These are phyloP conservation scores for Penicillium canescens DNA, from an alignment of 495 filamentous ascomycete genomes.

Conservation along the genomic window DNA sequence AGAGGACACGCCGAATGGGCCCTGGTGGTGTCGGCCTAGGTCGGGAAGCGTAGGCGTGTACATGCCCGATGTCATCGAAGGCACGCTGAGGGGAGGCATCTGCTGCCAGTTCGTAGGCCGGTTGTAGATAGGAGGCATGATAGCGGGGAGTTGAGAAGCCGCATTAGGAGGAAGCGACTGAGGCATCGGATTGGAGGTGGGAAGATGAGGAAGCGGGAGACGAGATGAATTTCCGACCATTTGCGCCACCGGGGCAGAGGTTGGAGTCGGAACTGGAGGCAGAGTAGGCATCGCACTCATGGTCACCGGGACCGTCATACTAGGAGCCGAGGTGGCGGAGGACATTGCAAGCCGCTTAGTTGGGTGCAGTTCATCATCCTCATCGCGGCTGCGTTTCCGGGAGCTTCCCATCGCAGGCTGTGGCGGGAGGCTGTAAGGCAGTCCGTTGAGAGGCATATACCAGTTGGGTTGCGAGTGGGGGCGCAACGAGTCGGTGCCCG, in stretches of 20 bases:
- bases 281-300: conserved; percentile 38
- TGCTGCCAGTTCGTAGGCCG: conserved; percentile 48
- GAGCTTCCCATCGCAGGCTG: conserved; percentile 37
- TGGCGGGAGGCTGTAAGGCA: conserved; percentile 26
- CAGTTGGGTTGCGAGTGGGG: conserved; percentile 32
- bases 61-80: conserved; percentile 32
- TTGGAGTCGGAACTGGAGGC: conserved; percentile 38
- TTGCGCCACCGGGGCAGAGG: conserved; percentile 34
- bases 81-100: conserved; percentile 43
- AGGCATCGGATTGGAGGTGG: conserved; percentile 36
- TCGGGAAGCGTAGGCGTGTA: conserved; percentile 53
- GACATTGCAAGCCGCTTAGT: conserved; percentile 59
- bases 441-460: conserved; percentile 27
- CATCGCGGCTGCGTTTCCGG: conserved; percentile 75
- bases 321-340: conserved; percentile 28
- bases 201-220: conserved; percentile 57
- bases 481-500: conserved; percentile 34
- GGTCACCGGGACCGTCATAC: conserved; percentile 32
- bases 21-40: conserved; percentile 40
- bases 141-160: conserved; percentile 53
- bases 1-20: conserved; percentile 38
- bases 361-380: conserved; percentile 61
- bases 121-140: conserved; percentile 64
- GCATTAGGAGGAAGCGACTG: conserved; percentile 47
- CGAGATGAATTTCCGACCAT: conserved; percentile 39